phyloP scores from a whole-genome alignment of 108 stramenopile species.

The Schizochytrium sp. region DNA sequence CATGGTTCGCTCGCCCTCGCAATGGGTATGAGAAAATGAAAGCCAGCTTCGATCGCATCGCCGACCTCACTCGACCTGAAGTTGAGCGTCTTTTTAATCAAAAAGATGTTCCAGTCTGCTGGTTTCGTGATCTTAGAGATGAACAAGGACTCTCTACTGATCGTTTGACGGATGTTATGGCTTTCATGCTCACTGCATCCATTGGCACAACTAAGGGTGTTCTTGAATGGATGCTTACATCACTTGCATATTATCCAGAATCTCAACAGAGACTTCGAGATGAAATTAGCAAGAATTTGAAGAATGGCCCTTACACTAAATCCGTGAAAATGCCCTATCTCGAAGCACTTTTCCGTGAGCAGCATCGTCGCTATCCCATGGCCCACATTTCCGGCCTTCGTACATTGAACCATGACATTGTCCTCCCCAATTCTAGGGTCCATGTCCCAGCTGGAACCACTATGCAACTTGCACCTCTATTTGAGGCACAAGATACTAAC shows the following conservation, averaged over 20 bases:
- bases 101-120: not conserved
- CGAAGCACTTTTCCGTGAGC: constrained; percentile 20
- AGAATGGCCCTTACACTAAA: not conserved
- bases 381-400: not conserved
- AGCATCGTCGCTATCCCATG: not conserved
- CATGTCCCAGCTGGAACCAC: constrained; percentile 12
- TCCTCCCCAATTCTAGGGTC: constrained; percentile 9
- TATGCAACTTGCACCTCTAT: not conserved
- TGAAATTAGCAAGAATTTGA: not conserved
- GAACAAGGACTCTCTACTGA: not conserved
- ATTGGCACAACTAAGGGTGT: constrained; percentile 41
- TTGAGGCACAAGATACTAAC: not conserved
- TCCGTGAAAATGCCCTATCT: constrained; percentile 36
- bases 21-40: not conserved
- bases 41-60: not conserved
- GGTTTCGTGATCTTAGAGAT: constrained; percentile 44
- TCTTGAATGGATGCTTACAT: not conserved
- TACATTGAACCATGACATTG: constrained; percentile 31
- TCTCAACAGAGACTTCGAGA: not conserved
- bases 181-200: not conserved
- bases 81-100: not conserved
- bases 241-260: not conserved
- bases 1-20: not conserved
- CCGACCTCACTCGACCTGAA: not conserved
- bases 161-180: not conserved